phyloP scores from a whole-genome alignment of 176 grass and related monocot genomes.

The Zea mays region DNA sequence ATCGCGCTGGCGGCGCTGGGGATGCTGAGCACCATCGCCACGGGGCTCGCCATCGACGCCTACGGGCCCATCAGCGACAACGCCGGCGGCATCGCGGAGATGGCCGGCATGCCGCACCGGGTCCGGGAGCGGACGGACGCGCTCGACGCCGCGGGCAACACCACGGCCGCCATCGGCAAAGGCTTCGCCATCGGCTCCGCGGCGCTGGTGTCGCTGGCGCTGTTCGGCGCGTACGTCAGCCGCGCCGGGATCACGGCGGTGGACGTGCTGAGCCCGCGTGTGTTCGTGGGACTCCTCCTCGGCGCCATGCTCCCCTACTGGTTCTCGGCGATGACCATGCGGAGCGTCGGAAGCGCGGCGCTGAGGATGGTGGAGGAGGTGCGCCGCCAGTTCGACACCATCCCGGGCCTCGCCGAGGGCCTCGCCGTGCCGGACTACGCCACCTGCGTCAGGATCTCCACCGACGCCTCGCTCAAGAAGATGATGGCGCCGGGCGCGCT shows the following conservation, averaged over 20 bases:
- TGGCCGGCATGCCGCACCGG: slow-evolving; percentile 55
- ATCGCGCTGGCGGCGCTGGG: slow-evolving; percentile 69
- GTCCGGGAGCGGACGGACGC: slow-evolving; percentile 59
- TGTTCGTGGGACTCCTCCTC: slow-evolving; percentile 70
- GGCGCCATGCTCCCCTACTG: slow-evolving; percentile 89
- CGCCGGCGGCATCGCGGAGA: slow-evolving; percentile 87
- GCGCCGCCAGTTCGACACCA: slow-evolving; percentile 59
- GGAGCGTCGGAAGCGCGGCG: slow-evolving; percentile 77
- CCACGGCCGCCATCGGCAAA: slow-evolving; percentile 81
- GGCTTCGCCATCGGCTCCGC: slow-evolving; percentile 91
- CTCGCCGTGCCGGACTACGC: slow-evolving; percentile 63
- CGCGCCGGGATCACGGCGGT: slow-evolving; percentile 51
- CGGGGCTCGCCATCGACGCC: slow-evolving; percentile 67
- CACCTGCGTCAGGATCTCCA: slow-evolving; percentile 87
- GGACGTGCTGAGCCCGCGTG: slow-evolving; percentile 55
- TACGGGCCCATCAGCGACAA: slow-evolving; percentile 85
- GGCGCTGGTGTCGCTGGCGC: slow-evolving; percentile 71
- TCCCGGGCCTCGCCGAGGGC: slow-evolving; percentile 75
- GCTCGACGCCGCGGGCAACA: slow-evolving; percentile 84
- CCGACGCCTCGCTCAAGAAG: slow-evolving; percentile 68
- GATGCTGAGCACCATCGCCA: slow-evolving; percentile 86
- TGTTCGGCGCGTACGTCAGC: slow-evolving; percentile 87
- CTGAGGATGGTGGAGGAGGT: slow-evolving; percentile 87
- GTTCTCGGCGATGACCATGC: slow-evolving; percentile 91
- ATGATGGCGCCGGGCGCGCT: slow-evolving; percentile 82